Conservation (phyloP, 1,284 basidiomycete species). For the Boletus smithii region DNA sequence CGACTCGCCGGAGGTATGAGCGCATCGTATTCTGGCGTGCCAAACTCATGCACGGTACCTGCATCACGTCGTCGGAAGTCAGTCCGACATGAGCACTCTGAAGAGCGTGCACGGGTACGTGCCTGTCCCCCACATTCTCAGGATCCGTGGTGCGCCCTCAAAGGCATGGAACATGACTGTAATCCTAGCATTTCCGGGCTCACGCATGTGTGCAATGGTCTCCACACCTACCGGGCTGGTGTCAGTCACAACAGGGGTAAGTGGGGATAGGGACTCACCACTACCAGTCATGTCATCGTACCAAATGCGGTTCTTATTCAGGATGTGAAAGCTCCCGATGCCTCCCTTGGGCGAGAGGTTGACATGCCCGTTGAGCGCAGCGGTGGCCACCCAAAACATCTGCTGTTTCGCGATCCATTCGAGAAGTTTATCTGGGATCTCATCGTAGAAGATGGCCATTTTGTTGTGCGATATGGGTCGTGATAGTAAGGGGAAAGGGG, state of each 20-base stretch:
- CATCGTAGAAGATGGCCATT: constrained; percentile 39
- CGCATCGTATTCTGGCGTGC: constrained; percentile 47
- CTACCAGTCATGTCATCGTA: constrained; percentile 60
- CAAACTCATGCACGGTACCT: constrained; percentile 51
- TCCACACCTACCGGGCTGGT: constrained; percentile 42
- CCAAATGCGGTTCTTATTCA: constrained; percentile 49
- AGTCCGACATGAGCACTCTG: neutral
- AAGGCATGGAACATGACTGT: constrained; percentile 58
- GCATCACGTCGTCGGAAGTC: neutral
- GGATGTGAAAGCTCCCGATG: constrained; percentile 44
- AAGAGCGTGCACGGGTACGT: neutral
- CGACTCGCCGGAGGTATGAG: constrained; percentile 42
- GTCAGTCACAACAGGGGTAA: neutral
- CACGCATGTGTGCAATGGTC: constrained; percentile 56
- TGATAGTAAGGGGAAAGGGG: neutral
- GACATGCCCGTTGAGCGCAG: constrained; percentile 53
- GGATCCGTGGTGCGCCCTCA: constrained; percentile 45
- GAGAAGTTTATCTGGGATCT: constrained; percentile 43
- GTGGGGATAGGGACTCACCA: constrained; percentile 35
- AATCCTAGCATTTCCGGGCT: constrained; percentile 48
- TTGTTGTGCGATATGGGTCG: neutral
- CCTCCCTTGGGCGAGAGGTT: constrained; percentile 52
- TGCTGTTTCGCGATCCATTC: constrained; percentile 52
- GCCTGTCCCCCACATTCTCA: constrained; percentile 55
- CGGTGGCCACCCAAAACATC: constrained; percentile 58